Base-by-base conservation (phyloP, 345 rosid genomes). In the Lepidium sativum region DNA sequence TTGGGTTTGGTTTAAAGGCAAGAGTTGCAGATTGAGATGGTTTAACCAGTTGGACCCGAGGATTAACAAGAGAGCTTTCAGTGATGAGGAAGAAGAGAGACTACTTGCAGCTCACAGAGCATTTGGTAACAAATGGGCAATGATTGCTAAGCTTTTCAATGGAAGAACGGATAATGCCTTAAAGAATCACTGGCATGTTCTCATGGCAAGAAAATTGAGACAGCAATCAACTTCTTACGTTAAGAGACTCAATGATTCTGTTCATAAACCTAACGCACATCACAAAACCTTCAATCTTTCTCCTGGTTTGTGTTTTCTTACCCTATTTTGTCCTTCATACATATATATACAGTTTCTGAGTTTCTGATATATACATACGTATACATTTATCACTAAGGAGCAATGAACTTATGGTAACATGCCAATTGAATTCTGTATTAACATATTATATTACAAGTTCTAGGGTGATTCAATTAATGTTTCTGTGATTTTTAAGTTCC, bases 21-120 rank as follows among this genome's bases (percentile, higher is more conserved):
- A 91, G 71, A 91, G 98, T 56, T 91, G 98, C 37, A 86, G 98
- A 58, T 76, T 92, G 67, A 86, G 98, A 76, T 92, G 98, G 96
- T 92, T 86, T 51, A 92, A 92, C 65, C 98, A 88, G 72, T 75
- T 92, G 47, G 92, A 92, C 73, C 96, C 96, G 44, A 85, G 84
- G 48, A 86, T 92, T 50, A 92, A 86, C 81, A 77, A 81, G 77
- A 85, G 66, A 76, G 86, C 86, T 45, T 89, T 92, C 62, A 68
- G 39, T 33, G 91, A 79, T 50, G 92, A 92, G 14, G 98, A 92
- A 72, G 96, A 88, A 62, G 92, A 84, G 58, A 79, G 65, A 32
- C 73, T 84, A 38, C 67, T 80, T 84, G 66, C 75, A 44, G 89
- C 86, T 48, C 89, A 84, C 63, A 79, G 82, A 60, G 75, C 77